phyloP scores from a whole-genome alignment of 208 protist species.

The Wallacemonas sp. region DNA sequence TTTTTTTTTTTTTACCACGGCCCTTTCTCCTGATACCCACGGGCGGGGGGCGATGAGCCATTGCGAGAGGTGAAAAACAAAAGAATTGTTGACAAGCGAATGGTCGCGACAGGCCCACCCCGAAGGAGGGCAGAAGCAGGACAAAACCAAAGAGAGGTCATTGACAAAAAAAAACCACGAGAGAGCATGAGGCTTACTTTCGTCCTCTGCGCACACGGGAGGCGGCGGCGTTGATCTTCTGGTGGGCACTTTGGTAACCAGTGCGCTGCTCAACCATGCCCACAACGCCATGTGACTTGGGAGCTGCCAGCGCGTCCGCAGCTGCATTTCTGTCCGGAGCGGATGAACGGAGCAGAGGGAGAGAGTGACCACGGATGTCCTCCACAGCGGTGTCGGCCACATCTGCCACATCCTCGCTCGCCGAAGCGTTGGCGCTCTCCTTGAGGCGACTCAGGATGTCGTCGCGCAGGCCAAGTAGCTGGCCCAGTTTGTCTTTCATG shows the following conservation, averaged over 20 bases:
- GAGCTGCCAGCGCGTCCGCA: not conserved
- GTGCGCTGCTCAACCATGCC: not conserved
- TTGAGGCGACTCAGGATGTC: slow-evolving; percentile 57
- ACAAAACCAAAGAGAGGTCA: no score
- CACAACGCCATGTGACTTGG: not conserved
- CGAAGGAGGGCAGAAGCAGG: slow-evolving; percentile 12
- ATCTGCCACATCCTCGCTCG: not conserved
- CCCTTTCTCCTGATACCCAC: slow-evolving; percentile 11
- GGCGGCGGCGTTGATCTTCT: not conserved
- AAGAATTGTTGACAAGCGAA: no score
- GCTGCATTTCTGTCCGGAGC: not conserved
- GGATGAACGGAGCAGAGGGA: not conserved
- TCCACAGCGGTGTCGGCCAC: not conserved
- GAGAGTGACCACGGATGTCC: not conserved
- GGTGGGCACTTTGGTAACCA: not conserved
- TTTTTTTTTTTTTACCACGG: not conserved
- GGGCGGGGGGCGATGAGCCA: no score
- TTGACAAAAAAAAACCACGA: no score
- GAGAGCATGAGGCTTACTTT: not conserved
- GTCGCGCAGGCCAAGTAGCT: slow-evolving; percentile 79
- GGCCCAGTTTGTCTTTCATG: slow-evolving; percentile 77
- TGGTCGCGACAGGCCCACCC: no score
- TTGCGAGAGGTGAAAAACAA: no score
- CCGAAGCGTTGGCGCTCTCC: slow-evolving; percentile 17
- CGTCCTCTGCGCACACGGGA: not conserved